A percentile compares a stretch with the other conserved stretches of the same genome.
Evolutionary conservation across 2,329 filamentous ascomycete species (phyloP).

Genomic region (Phyllachora maydis): DNA sequence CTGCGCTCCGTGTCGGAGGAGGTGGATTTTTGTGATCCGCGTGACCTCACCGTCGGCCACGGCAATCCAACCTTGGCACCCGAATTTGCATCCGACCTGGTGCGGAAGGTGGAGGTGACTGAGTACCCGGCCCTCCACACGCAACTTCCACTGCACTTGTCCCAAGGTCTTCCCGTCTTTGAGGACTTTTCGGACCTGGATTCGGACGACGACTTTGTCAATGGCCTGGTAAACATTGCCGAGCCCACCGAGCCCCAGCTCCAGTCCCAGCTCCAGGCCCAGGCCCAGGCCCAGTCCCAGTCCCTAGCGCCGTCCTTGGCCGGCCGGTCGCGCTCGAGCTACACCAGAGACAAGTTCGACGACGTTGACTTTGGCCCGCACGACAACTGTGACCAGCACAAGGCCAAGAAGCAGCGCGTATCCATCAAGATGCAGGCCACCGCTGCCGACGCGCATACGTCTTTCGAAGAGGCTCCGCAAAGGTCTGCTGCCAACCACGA

Average conservation of each 20-base stretch:
- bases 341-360: too few species aligned
- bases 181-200: slow-evolving; percentile 81
- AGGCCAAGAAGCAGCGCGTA: too few species aligned
- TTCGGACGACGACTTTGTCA: slow-evolving; percentile 73
- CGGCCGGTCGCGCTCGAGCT: slow-evolving; percentile 53
- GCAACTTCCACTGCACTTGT: slow-evolving; percentile 24
- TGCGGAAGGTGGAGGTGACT: slow-evolving; percentile 20
- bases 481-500: too few species aligned
- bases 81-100: slow-evolving; percentile 45
- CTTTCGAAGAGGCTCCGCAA: too few species aligned
- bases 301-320: too few species aligned
- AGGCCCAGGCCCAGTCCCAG: too few species aligned
- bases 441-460: too few species aligned
- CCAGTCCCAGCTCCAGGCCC: too few species aligned
- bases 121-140: slow-evolving; percentile 28
- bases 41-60: slow-evolving; percentile 59
- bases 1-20: slow-evolving; percentile 51
- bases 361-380: too few species aligned
- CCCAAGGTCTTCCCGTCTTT: slow-evolving; percentile 53
- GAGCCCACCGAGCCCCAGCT: too few species aligned
- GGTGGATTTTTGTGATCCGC: slow-evolving; percentile 77
- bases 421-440: too few species aligned
- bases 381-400: too few species aligned
- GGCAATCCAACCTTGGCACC: slow-evolving; percentile 26
- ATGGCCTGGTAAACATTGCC: slow-evolving; percentile 48